phyloP scores from a whole-genome alignment of 2,329 filamentous ascomycete genomes.

The Beauveria rudraprayagi region DNA sequence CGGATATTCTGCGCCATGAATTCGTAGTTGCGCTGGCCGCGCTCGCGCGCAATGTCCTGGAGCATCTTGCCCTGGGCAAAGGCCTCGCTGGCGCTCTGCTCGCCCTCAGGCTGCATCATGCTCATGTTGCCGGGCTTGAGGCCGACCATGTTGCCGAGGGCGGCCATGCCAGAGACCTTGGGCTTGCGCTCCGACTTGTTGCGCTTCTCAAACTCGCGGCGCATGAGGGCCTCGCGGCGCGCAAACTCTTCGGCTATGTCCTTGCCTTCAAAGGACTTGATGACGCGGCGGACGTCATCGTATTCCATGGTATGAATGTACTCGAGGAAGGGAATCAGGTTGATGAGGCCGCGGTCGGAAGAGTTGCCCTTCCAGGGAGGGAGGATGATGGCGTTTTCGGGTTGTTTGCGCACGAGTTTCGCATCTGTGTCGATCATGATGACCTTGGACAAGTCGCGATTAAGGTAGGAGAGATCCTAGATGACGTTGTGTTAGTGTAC shows the following conservation, averaged over 20 bases:
- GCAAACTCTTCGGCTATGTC: constrained; percentile 88
- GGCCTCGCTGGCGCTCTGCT: constrained; percentile 64
- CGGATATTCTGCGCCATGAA: constrained; percentile 82
- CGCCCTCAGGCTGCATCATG: constrained; percentile 53
- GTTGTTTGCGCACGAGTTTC: constrained; percentile 76
- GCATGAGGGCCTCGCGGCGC: constrained; percentile 74
- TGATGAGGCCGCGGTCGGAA: constrained; percentile 78
- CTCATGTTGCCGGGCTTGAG: constrained; percentile 63
- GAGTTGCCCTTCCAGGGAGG: constrained; percentile 82
- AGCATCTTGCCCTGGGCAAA: constrained; percentile 93
- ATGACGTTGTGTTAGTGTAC: constrained; percentile 13
- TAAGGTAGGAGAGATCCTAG: constrained; percentile 93
- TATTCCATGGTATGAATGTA: constrained; percentile 94
- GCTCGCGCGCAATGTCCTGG: constrained; percentile 86
- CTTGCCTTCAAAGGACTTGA: constrained; percentile 83
- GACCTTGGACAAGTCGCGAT: constrained; percentile 90
- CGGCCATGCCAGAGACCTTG: constrained; percentile 53
- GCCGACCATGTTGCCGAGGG: constrained; percentile 65
- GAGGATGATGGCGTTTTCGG: constrained; percentile 91
- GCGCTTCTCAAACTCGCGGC: constrained; percentile 76
- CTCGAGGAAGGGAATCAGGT: constrained; percentile 91
- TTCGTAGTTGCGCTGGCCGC: constrained; percentile 85
- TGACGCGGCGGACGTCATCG: constrained; percentile 73
- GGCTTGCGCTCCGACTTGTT: constrained; percentile 55
- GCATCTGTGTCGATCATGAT: constrained; percentile 87